Conservation (phyloP, 805 yeast genomes). For the Candida anglica region DNA sequence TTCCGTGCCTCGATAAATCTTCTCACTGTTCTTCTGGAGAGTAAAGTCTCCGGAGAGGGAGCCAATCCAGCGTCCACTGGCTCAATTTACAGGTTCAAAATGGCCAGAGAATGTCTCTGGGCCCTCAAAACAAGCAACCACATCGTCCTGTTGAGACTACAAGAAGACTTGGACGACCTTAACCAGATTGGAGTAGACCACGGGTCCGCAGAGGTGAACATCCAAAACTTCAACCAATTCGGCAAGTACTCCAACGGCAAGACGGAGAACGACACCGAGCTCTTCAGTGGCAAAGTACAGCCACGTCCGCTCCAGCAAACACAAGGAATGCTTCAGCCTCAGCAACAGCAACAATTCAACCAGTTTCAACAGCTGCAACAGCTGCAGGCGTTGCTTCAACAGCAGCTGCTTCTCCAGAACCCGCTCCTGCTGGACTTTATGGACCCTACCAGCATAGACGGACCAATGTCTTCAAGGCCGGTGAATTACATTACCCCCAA, state of each 20-base stretch:
- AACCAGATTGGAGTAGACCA: slow-evolving; percentile 46
- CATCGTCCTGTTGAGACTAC: slow-evolving; percentile 42
- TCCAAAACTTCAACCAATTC: slow-evolving; percentile 44
- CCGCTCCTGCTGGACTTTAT: too few relatives aligned
- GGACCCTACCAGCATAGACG: too few relatives aligned
- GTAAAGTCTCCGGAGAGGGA: slow-evolving; percentile 31
- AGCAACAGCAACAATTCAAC: too few relatives aligned
- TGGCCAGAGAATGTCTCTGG: slow-evolving; percentile 65
- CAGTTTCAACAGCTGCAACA: too few relatives aligned
- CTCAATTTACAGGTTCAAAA: slow-evolving; percentile 40
- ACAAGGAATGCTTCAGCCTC: too few relatives aligned
- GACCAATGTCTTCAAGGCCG: not conserved
- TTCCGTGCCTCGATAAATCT: slow-evolving; percentile 21
- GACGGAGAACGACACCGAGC: not conserved
- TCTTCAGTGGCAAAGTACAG: not conserved
- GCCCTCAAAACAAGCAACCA: slow-evolving; percentile 53
- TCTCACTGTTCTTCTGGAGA: slow-evolving; percentile 17
- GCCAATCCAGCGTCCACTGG: slow-evolving; percentile 17
- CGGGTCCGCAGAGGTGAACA: slow-evolving; percentile 50
- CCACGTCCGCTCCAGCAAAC: too few relatives aligned
- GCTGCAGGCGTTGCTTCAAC: not conserved
- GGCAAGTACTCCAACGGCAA: slow-evolving; percentile 22
- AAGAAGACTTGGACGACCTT: slow-evolving; percentile 36
- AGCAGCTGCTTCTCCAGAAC: too few relatives aligned
- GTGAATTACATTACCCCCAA: not conserved